Evolutionary conservation across 2,329 filamentous ascomycete genomes (phyloP).

Genomic region (Hymenoscyphus albidus): DNA sequence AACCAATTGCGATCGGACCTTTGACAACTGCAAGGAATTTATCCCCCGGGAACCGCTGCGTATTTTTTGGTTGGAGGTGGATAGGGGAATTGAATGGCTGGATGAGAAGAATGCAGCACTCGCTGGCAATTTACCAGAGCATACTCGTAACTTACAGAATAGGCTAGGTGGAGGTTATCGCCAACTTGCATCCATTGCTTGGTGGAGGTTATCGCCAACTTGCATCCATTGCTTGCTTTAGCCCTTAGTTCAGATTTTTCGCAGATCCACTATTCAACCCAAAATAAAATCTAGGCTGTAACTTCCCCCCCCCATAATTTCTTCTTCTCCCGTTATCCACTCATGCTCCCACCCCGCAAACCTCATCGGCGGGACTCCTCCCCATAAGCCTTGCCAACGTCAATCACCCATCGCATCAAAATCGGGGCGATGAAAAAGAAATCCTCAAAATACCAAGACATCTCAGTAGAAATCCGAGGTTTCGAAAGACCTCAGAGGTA

Average conservation of each 20-base stretch:
- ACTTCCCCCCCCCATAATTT: neutral
- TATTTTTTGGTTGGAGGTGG: neutral
- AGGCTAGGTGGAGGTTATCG: neutral
- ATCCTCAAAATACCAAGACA: constrained; percentile 7
- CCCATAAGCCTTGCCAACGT: constrained; percentile 3
- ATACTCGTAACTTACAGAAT: neutral
- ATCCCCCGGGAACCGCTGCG: neutral
- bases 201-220: neutral
- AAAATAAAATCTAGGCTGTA: neutral
- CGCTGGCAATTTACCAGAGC: neutral
- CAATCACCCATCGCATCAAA: neutral
- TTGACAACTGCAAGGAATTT: neutral
- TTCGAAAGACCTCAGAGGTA: constrained; percentile 2
- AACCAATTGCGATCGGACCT: constrained; percentile 9
- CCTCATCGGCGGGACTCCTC: neutral
- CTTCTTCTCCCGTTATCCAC: neutral
- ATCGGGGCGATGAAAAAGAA: neutral
- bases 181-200: neutral
- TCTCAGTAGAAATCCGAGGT: constrained; percentile 2
- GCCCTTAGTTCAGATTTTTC: neutral
- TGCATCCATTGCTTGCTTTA: neutral
- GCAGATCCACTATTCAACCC: too few species aligned
- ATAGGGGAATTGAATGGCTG: neutral
- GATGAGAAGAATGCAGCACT: neutral
- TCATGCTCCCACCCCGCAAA: neutral